Percentiles rank a stretch among this genome's conserved stretches.
phyloP scores from a whole-genome alignment of 1,139 yeast genomes.

The Geotrichum candidum region DNA sequence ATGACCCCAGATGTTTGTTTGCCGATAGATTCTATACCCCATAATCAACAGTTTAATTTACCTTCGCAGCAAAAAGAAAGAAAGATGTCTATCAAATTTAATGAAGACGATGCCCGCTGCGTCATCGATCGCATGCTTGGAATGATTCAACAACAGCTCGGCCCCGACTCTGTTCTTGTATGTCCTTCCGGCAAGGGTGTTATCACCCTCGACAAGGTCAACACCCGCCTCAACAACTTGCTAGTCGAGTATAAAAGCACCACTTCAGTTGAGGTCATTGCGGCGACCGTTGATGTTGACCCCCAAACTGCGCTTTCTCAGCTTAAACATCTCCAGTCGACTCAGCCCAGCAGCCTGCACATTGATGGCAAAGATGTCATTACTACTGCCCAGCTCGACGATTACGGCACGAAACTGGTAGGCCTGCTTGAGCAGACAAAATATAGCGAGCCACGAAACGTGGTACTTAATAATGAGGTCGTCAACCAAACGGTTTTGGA shows the following conservation, averaged over 20 bases:
- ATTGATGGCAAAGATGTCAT: neutral
- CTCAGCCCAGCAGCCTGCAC: neutral
- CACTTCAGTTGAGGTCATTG: neutral
- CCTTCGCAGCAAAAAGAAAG: neutral
- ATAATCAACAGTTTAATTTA: neutral
- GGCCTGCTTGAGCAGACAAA: neutral
- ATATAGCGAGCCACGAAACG: neutral
- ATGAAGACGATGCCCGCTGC: neutral
- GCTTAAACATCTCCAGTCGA: neutral
- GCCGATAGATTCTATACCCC: neutral
- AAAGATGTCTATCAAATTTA: conserved; percentile 4
- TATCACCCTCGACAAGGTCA: neutral
- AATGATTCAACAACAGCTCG: neutral
- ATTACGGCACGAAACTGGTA: neutral
- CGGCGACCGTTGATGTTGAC: neutral
- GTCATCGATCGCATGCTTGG: neutral
- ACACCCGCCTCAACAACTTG: neutral
- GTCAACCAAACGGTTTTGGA: neutral
- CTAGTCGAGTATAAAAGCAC: neutral
- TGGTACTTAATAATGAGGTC: neutral
- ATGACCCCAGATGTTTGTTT: neutral
- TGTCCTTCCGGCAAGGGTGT: conserved; percentile 2
- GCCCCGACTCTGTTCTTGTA: neutral
- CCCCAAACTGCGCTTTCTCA: neutral
- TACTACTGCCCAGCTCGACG: neutral